Evolutionary conservation across 2,329 filamentous ascomycete species (phyloP).

Genomic region (Teratosphaeria viscida): DNA sequence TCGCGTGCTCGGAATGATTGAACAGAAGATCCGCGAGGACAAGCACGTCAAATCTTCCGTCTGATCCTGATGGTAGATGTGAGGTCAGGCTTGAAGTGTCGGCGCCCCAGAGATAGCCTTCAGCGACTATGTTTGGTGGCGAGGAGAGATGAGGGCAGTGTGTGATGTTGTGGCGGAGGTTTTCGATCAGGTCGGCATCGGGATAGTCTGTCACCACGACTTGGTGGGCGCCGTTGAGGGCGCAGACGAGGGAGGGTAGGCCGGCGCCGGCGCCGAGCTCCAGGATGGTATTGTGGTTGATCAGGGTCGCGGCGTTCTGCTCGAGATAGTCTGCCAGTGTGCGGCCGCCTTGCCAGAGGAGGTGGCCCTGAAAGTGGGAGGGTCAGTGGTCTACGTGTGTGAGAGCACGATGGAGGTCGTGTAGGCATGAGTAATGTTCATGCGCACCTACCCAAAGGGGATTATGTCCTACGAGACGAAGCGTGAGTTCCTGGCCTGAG

Average conservation of each 20-base stretch:
- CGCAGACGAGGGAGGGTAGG: conserved; percentile 62
- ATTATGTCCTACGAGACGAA: conserved; percentile 77
- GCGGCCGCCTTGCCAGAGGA: conserved; percentile 83
- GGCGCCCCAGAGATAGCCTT: conserved; percentile 76
- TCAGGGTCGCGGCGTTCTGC: conserved; percentile 46
- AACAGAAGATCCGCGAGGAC: conserved; percentile 86
- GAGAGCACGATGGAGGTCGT: not conserved
- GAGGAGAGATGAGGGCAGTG: conserved; percentile 37
- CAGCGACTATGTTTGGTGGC: conserved; percentile 29
- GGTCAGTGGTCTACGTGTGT: not conserved
- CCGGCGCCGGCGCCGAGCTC: conserved; percentile 86
- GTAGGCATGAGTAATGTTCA: not conserved
- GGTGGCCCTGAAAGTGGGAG: conserved; percentile 50
- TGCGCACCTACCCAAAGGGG: conserved; percentile 59
- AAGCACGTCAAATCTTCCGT: conserved; percentile 59
- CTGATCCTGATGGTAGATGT: conserved; percentile 38
- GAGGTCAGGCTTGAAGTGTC: conserved; percentile 48
- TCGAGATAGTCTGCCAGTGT: conserved; percentile 72
- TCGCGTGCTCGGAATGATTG: conserved; percentile 76
- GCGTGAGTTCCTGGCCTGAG: conserved; percentile 52
- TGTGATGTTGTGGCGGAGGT: conserved; percentile 66
- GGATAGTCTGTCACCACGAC: conserved; percentile 83
- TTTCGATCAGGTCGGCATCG: conserved; percentile 70
- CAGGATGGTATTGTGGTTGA: conserved; percentile 61
- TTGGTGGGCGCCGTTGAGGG: conserved; percentile 54